phyloP scores from a whole-genome alignment of 176 grass and related monocot genomes.

The Oryza officinalis region DNA sequence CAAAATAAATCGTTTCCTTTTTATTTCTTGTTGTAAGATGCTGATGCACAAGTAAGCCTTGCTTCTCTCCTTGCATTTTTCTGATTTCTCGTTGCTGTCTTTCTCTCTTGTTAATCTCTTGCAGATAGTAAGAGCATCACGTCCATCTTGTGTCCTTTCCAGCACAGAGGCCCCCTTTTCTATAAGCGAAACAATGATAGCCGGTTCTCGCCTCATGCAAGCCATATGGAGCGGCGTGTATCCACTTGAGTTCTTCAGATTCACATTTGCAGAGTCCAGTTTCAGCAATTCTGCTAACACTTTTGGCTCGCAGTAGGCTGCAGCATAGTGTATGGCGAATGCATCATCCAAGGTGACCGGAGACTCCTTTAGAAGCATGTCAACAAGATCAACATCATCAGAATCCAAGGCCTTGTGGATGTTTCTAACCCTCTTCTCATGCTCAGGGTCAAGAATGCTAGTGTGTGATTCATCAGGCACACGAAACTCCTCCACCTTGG shows the following conservation, averaged over 20 bases:
- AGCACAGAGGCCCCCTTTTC: constrained; percentile 57
- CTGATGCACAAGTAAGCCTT: constrained; percentile 74
- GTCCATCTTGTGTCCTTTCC: constrained; percentile 54
- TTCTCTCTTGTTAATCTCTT: constrained; percentile 67
- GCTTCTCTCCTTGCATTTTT: constrained; percentile 50
- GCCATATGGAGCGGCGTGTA: constrained; percentile 68
- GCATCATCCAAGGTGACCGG: constrained; percentile 63
- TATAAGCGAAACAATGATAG: constrained; percentile 64
- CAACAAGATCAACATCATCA: constrained; percentile 67
- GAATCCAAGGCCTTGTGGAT: constrained; percentile 70
- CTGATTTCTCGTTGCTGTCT: constrained; percentile 49
- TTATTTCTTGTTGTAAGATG: constrained; percentile 65
- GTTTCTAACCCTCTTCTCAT: constrained; percentile 61
- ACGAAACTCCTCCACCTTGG: constrained; percentile 40
- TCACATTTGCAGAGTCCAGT: constrained; percentile 50
- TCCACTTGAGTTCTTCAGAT: constrained; percentile 58
- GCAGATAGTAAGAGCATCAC: constrained; percentile 63
- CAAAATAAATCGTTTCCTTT: constrained; percentile 31
- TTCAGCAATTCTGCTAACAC: constrained; percentile 54
- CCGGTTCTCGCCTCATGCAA: constrained; percentile 68
- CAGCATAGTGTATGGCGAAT: constrained; percentile 65
- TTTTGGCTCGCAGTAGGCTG: constrained; percentile 71
- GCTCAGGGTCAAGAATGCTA: constrained; percentile 42
- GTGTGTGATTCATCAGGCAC: constrained; percentile 1
- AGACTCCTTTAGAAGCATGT: constrained; percentile 57